These are phyloP conservation scores for Pterocarpus macrocarpus DNA, from an alignment of 306 rosid species.

Conservation along the genomic window DNA sequence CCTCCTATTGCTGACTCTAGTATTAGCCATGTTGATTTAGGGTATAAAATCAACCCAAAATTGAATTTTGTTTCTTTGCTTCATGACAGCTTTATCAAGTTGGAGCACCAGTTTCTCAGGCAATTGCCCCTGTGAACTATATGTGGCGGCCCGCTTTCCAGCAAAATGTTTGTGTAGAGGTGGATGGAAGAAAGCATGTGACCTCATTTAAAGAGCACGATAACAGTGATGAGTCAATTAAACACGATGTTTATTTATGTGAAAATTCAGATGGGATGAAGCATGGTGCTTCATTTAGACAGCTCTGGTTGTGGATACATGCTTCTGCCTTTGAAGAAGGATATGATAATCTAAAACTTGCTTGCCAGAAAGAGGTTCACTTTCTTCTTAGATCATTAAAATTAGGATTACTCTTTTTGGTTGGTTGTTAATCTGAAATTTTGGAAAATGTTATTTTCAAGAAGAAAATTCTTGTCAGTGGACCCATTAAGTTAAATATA, in stretches of 20 bases:
- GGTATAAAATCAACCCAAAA: neutral
- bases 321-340: slow-evolving; percentile 79
- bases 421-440: neutral
- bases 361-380: slow-evolving; percentile 78
- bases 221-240: slow-evolving; percentile 28
- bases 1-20: slow-evolving; percentile 18
- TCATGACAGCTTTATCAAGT: slow-evolving; percentile 71
- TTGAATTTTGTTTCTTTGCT: slow-evolving; percentile 22
- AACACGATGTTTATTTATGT: slow-evolving; percentile 33
- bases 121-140: slow-evolving; percentile 81
- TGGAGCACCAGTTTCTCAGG: slow-evolving; percentile 62
- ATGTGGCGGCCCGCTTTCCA: slow-evolving; percentile 74
- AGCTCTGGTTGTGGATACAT: slow-evolving; percentile 91
- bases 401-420: neutral
- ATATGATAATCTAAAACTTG: slow-evolving; percentile 67
- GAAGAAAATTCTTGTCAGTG: slow-evolving; percentile 21
- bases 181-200: slow-evolving; percentile 22
- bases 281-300: slow-evolving; percentile 57
- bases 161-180: slow-evolving; percentile 40
- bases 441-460: neutral
- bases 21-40: slow-evolving; percentile 17
- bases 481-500: neutral
- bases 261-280: slow-evolving; percentile 38
- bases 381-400: slow-evolving; percentile 1
- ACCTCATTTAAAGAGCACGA: slow-evolving; percentile 33